Evolutionary conservation across 2,329 filamentous ascomycete species (phyloP), one percentile per base, ranked within the genome.

Genomic region (Colletotrichum euphorbiae): DNA sequence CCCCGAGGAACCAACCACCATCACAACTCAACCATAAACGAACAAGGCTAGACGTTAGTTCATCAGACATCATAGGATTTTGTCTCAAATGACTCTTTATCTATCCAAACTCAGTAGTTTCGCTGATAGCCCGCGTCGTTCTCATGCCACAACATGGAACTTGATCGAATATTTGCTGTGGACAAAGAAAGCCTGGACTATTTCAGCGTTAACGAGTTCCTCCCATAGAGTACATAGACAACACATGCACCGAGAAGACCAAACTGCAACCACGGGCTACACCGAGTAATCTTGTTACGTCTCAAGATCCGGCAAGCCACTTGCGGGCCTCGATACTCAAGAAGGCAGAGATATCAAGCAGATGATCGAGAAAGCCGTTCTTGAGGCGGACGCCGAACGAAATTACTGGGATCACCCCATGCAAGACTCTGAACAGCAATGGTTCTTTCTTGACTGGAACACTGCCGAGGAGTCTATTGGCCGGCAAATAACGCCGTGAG

Each of bases 391-490:
- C 3, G 74, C 73, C 3, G 62, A 62, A 1, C 66, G 70, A 1
- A 69, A 71, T 8, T 74, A 75, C 7, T 73, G 72, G 2, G 73
- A 73, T 33, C 36, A 70, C 15, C 68, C 74, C 19, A 51, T 75
- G 56, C 74, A 76, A 62, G 70, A 74, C 19, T 73, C 74, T 12
- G 66, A 66, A 0, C 73, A 65, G 1, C 3, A 73, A 1, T 75
- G 74, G 74, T 6, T 73, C 1, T 74, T 76, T 13, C 31, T 76
- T 4, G 75, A 76, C 15, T 74, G 73, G 75, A 71, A 76, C 17
- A 70, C 38, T 2, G 7, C 72, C 0, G 69, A 74, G 0, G 62
- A 73, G 21, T 74, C 74, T 36, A 2, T 57, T 3, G 67, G 69
- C 1, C 74, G 74, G 7, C 62, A 66, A 2, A 69, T 71, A 28